Base-by-base conservation (phyloP, 2,329 filamentous ascomycete genomes). In the Chalaropsis thielavioides region DNA sequence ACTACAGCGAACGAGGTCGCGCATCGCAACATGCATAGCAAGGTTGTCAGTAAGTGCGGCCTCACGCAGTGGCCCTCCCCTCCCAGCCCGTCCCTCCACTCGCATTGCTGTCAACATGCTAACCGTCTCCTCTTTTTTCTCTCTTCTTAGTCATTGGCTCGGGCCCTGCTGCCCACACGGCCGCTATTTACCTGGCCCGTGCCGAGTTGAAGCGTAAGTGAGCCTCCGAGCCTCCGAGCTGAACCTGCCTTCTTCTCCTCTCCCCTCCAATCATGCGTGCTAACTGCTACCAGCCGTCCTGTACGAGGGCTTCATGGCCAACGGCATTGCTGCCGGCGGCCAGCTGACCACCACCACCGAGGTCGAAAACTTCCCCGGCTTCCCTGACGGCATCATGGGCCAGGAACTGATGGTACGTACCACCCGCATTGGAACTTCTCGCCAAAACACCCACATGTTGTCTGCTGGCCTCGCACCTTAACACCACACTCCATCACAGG, bases 331-430 rank as follows among this genome's bases (percentile, higher is more conserved):
- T 6, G 90, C 94, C 56, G 94, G 94, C 70, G 94, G 94, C 66
- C 94, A 99, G 81, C 82, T 99, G 70, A 99, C 95, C 64, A 99
- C 95, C 31, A 99, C 94, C 64, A 97, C 95, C 72, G 95, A 99
- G 70, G 86, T 99, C 67, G 94, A 99, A 81, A 99, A 99, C 83
- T 99, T 88, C 77, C 94, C 94, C 31, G 94, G 94, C 60, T 99
- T 97, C 79, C 88, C 89, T 72, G 83, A 89, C 71, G 89, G 87
- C 69, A 91, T 99, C 74, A 88, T 90, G 77, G 94, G 94, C 70
- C 77, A 83, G 65, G 87, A 90, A 72, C 80, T 99, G 70, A 99
- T 99, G 94, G 83, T 84, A 69, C 64, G 79, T 72, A 22, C 35
- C 31, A 46, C 3, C n/a, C 44, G 4, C 13, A 13, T 10, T 19